These are phyloP conservation scores for Papiliotrema laurentii DNA, from an alignment of 1,284 basidiomycete species.

Conservation along the genomic window DNA sequence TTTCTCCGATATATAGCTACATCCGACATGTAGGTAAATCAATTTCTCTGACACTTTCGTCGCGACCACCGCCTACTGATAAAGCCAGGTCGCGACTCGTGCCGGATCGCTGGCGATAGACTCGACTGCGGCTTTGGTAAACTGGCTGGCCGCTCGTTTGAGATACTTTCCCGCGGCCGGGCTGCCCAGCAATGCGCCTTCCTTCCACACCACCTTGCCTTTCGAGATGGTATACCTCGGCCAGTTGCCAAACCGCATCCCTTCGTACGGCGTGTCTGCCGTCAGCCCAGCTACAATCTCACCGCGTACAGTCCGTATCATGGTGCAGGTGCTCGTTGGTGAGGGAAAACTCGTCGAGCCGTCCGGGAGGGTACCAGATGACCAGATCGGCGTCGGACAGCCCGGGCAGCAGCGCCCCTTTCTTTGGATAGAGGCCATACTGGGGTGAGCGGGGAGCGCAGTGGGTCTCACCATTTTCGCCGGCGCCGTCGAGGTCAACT, in stretches of 20 bases:
- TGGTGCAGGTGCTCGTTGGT: constrained; percentile 12
- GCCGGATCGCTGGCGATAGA: background rate
- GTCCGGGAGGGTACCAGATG: constrained; percentile 9
- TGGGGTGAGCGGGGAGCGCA: background rate
- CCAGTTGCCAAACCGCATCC: constrained; percentile 15
- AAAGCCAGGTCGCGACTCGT: constrained; percentile 1
- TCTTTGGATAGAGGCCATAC: constrained; percentile 16
- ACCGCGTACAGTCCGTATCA: constrained; percentile 11
- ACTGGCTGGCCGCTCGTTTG: constrained; percentile 11
- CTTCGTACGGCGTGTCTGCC: constrained; percentile 19
- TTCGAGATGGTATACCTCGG: constrained; percentile 10
- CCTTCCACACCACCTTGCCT: constrained; percentile 9
- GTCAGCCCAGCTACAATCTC: background rate
- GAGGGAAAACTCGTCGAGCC: constrained; percentile 3
- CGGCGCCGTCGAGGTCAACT: constrained; percentile 12
- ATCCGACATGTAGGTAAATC: too few relatives aligned
- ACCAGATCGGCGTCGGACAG: constrained; percentile 16
- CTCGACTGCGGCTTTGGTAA: constrained; percentile 2
- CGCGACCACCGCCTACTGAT: too few relatives aligned
- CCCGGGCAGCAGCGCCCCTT: constrained; percentile 13
- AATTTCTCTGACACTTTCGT: too few relatives aligned
- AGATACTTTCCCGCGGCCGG: constrained; percentile 9
- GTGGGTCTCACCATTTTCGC: constrained; percentile 14
- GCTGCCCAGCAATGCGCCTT: constrained; percentile 6
- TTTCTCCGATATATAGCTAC: too few relatives aligned